Conservation (phyloP, 2,329 filamentous ascomycete genomes). For the Colletotrichum abscissum region DNA sequence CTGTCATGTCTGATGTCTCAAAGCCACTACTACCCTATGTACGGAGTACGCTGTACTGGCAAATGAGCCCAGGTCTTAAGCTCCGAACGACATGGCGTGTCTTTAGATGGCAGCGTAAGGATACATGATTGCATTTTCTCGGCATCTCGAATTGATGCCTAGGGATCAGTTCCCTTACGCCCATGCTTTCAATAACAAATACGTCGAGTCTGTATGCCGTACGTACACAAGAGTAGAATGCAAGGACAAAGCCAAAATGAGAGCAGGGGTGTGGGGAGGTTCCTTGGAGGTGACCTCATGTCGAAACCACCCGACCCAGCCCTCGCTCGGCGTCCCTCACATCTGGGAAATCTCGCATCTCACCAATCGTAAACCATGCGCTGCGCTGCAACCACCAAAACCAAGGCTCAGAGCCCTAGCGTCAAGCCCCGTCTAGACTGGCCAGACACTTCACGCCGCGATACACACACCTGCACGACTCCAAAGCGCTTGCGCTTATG, state of each 20-base stretch:
- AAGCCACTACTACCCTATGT: background rate
- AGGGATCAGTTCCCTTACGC: no score
- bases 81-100: background rate
- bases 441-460: background rate
- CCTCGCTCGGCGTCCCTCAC: background rate
- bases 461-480: background rate
- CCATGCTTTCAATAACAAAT: no score
- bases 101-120: background rate
- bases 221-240: no score
- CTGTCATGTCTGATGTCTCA: background rate
- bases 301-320: background rate
- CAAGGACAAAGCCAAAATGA: no score
- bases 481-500: conserved; percentile 1
- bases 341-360: background rate
- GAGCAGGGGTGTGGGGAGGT: background rate
- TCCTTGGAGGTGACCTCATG: background rate
- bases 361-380: background rate
- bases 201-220: no score
- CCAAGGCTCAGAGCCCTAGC: conserved; percentile 14
- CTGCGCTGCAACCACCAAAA: background rate
- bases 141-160: no score
- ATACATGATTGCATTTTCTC: no score
- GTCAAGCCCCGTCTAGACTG: conserved; percentile 5
- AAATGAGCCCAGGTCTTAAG: background rate
- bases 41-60: background rate